phyloP scores from a whole-genome alignment of 495 filamentous ascomycete genomes.

The Neurospora pannonica region DNA sequence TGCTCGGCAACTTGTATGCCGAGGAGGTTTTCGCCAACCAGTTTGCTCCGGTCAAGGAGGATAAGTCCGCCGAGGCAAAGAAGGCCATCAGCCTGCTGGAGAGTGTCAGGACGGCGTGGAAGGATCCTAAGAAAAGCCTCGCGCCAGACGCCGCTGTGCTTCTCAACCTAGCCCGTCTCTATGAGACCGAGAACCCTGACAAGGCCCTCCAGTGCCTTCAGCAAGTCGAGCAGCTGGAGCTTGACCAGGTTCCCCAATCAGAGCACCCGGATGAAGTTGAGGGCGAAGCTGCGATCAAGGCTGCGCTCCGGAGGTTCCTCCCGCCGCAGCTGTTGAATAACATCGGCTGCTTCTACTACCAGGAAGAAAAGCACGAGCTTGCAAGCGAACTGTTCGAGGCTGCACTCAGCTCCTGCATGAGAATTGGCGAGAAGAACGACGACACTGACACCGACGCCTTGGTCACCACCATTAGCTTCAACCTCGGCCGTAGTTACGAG shows the following conservation, averaged over 20 bases:
- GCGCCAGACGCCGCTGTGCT: constrained; percentile 78
- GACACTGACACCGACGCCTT: constrained; percentile 78
- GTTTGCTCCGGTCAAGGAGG: constrained; percentile 64
- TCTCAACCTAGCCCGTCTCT: constrained; percentile 82
- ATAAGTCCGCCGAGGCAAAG: constrained; percentile 70
- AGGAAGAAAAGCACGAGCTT: constrained; percentile 66
- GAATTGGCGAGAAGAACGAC: constrained; percentile 56
- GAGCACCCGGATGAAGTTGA: constrained; percentile 55
- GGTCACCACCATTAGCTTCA: constrained; percentile 89
- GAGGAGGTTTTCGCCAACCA: constrained; percentile 85
- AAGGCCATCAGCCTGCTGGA: constrained; percentile 80
- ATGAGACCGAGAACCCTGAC: constrained; percentile 75
- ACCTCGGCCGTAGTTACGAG: constrained; percentile 94
- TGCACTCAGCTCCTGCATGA: constrained; percentile 76
- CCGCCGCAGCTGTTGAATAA: constrained; percentile 93
- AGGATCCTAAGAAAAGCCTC: constrained; percentile 70
- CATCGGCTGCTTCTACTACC: constrained; percentile 89
- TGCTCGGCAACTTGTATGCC: constrained; percentile 82
- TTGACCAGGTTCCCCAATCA: constrained; percentile 61
- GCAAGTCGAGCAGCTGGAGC: constrained; percentile 79
- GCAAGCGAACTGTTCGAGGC: constrained; percentile 85
- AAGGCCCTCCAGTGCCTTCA: constrained; percentile 84
- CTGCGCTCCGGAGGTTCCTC: constrained; percentile 58
- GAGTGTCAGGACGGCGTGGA: constrained; percentile 79
- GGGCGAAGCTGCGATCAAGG: constrained; percentile 47